Base-by-base conservation (phyloP, 169 alveolate genomes). In the Plasmodium knowlesi region DNA sequence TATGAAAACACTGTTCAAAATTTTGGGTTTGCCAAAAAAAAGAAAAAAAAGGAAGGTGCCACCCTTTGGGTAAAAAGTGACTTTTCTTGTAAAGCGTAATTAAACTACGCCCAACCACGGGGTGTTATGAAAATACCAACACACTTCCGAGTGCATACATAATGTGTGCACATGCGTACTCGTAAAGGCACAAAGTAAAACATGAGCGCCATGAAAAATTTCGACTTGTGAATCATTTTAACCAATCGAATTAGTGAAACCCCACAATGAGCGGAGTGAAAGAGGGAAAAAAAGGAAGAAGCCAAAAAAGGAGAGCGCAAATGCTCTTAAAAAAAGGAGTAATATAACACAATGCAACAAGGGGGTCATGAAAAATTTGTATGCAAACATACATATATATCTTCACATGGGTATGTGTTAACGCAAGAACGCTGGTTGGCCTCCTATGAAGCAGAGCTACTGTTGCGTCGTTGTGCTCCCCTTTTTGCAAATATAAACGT, bases 401-500 rank as follows among this genome's bases (percentile, higher is more conserved):
- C n/a, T n/a, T 30, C 9, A 25, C 74, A 61, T 61, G 74, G 14
- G 30, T 61, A 61, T 34, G 32, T 8, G n/a, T 22, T 61, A 61
- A 61, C 74, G 25, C 19, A 61, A 76, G 32, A 37, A 30, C 25
- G 25, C 67, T 76, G 54, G 16, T 71, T 25, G 57, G 5, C 74
- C 34, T 39, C 1, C 22, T 32, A 73, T 46, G 46, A 61, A 61
- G 37, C 14, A 46, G 57, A 41, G 53, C 22, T 84, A 84, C 72
- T 72, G n/a, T 88, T 88, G 22, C 32, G 86, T 76, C 30, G 8
- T 28, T 76, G 46, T 54, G 82, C 71, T 61, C 39, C 82, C 83
- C 72, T 88, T 88, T 71, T 50, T 88, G 82, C 94, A 88, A 88
- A 88, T 88, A 12, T 88, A 88, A 57, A 88, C 70, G 43, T 88